phyloP scores from a whole-genome alignment of 768 basidiomycete species.

The Krasilnikovozyma curviuscula region DNA sequence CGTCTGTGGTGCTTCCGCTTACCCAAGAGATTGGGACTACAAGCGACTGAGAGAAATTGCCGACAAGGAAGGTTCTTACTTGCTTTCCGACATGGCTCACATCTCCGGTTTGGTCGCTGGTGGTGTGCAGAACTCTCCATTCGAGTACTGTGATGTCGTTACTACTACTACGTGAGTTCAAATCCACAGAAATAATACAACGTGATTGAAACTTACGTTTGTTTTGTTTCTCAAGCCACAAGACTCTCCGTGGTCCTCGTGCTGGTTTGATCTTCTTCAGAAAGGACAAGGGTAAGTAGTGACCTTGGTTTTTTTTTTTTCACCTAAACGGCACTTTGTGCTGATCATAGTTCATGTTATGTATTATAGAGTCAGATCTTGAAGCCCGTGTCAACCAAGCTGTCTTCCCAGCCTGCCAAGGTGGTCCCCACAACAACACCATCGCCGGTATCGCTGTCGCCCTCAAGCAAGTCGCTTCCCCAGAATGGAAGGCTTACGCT shows the following conservation, averaged over 20 bases:
- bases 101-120: conserved; percentile 89
- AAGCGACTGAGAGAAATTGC: conserved; percentile 56
- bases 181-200: not conserved
- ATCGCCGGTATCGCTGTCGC: conserved; percentile 89
- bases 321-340: too few species aligned
- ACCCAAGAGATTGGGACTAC: conserved; percentile 98
- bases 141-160: conserved; percentile 90
- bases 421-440: conserved; percentile 97
- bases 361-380: conserved; percentile 70
- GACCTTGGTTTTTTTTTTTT: too few species aligned
- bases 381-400: conserved; percentile 96
- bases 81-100: conserved; percentile 75
- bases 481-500: conserved; percentile 76
- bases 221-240: conserved; percentile 41
- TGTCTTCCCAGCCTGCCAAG: conserved; percentile 99
- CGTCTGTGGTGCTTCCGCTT: conserved; percentile 96
- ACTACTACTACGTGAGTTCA: conserved; percentile 74
- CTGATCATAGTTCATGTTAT: too few species aligned
- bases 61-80: conserved; percentile 68
- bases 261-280: conserved; percentile 98
- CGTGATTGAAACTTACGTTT: not conserved
- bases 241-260: conserved; percentile 93
- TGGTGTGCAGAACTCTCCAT: conserved; percentile 71
- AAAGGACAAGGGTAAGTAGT: conserved; percentile 74
- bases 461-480: conserved; percentile 73